These are phyloP conservation scores for Neurospora africana DNA, from an alignment of 495 filamentous ascomycete species.

Conservation along the genomic window DNA sequence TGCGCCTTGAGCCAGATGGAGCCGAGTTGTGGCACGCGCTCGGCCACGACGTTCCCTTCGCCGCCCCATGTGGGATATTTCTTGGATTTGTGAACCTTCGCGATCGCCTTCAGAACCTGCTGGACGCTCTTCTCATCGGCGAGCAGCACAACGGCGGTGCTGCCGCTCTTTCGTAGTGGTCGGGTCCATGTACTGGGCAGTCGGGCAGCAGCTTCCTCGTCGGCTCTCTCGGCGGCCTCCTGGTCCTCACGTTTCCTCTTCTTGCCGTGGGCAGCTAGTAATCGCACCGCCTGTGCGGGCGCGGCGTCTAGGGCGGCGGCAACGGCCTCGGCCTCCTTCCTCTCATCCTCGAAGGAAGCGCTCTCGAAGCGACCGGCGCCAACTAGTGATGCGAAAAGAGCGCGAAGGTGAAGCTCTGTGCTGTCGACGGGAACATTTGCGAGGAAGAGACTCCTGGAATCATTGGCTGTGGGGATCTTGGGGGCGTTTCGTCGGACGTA, in stretches of 20 bases:
- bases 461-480: conserved; percentile 59
- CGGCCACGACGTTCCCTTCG: conserved; percentile 30
- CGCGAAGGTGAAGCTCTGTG: conserved; percentile 63
- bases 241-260: conserved; percentile 58
- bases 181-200: conserved; percentile 68
- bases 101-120: conserved; percentile 59
- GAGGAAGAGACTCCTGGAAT: conserved; percentile 69
- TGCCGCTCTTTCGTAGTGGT: conserved; percentile 58
- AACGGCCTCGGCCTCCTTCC: conserved; percentile 14
- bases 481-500: conserved; percentile 76
- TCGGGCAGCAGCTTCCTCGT: conserved; percentile 38
- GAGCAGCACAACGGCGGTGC: conserved; percentile 69
- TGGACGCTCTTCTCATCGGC: conserved; percentile 69
- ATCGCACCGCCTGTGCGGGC: conserved; percentile 30
- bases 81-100: conserved; percentile 47
- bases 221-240: conserved; percentile 39
- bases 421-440: conserved; percentile 83
- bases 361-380: conserved; percentile 66
- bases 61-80: conserved; percentile 55
- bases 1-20: conserved; percentile 51
- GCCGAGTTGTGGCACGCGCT: conserved; percentile 47
- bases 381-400: conserved; percentile 58
- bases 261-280: conserved; percentile 40
- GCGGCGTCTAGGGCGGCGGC: conserved; percentile 12
- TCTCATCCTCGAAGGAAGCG: conserved; percentile 56